A percentile compares a stretch with the other conserved stretches of the same genome.
phyloP scores from a whole-genome alignment of 345 rosid species.

The Nephelium lappaceum region DNA sequence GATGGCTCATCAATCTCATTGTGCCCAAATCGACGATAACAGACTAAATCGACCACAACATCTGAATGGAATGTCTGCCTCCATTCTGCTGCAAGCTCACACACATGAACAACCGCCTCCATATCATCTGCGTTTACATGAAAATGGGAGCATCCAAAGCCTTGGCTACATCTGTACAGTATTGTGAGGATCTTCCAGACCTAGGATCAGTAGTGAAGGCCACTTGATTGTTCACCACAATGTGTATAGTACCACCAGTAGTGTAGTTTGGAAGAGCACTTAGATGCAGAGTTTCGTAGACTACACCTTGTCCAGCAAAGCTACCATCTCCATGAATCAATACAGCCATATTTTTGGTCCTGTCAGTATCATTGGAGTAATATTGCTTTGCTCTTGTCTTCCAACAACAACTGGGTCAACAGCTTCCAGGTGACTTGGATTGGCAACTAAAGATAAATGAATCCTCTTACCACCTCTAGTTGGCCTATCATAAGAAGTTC shows the following conservation, averaged over 20 bases:
- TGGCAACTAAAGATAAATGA: constrained; percentile 83
- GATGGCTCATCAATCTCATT: constrained; percentile 89
- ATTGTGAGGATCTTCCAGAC: constrained; percentile 81
- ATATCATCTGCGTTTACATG: constrained; percentile 80
- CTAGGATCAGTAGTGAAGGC: constrained; percentile 86
- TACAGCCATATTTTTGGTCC: constrained; percentile 72
- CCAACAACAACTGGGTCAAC: constrained; percentile 86
- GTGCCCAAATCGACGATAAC: constrained; percentile 81
- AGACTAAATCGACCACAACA: constrained; percentile 80
- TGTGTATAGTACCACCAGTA: constrained; percentile 82
- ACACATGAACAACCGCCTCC: constrained; percentile 77
- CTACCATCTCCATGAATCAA: constrained; percentile 93
- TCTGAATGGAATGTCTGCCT: constrained; percentile 85
- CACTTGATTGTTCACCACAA: constrained; percentile 88
- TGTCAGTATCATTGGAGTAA: constrained; percentile 60
- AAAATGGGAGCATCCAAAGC: constrained; percentile 82
- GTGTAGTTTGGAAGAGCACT: constrained; percentile 85
- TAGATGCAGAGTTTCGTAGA: constrained; percentile 83
- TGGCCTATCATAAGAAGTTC: constrained; percentile 88
- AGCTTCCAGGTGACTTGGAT: constrained; percentile 91
- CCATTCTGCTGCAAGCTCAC: constrained; percentile 92
- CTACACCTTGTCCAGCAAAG: constrained; percentile 91
- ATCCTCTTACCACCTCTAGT: constrained; percentile 87
- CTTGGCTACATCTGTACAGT: constrained; percentile 88
- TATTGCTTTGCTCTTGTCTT: constrained; percentile 83